phyloP scores from a whole-genome alignment of 495 filamentous ascomycete genomes.

The Neurospora tetrasperma region DNA sequence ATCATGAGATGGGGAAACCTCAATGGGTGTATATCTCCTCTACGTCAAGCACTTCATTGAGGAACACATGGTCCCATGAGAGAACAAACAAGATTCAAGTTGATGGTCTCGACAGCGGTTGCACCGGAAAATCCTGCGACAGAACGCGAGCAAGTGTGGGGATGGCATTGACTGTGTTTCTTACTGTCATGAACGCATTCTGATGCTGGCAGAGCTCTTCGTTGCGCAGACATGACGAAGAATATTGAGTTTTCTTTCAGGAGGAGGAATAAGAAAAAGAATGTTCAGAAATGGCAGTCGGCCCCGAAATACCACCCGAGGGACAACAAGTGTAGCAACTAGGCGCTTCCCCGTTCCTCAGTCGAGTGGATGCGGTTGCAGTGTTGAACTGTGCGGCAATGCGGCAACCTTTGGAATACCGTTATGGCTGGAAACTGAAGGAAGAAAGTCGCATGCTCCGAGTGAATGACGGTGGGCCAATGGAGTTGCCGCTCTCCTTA shows the following conservation, averaged over 20 bases:
- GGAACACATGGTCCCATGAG: neutral
- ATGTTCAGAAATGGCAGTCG: neutral
- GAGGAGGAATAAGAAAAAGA: neutral
- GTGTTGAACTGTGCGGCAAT: neutral
- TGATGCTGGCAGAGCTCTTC: neutral
- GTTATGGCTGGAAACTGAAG: neutral
- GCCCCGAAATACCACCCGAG: neutral
- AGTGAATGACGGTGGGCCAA: neutral
- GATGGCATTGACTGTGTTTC: neutral
- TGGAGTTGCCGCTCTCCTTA: neutral
- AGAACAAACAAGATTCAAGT: neutral
- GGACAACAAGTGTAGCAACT: neutral
- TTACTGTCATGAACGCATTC: neutral
- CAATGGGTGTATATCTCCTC: neutral
- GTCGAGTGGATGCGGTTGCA: neutral
- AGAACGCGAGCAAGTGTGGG: neutral
- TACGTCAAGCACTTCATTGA: neutral
- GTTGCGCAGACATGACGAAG: neutral
- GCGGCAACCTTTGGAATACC: neutral
- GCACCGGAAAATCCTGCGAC: neutral
- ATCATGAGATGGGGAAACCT: neutral
- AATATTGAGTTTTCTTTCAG: neutral
- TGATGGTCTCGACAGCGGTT: neutral
- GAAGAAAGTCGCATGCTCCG: neutral
- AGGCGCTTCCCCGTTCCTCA: neutral